A percentile compares a stretch with the other conserved stretches of the same genome.
These are phyloP conservation scores for Metarhizium rileyi DNA, from an alignment of 2,329 filamentous ascomycete genomes.

Conservation along the genomic window DNA sequence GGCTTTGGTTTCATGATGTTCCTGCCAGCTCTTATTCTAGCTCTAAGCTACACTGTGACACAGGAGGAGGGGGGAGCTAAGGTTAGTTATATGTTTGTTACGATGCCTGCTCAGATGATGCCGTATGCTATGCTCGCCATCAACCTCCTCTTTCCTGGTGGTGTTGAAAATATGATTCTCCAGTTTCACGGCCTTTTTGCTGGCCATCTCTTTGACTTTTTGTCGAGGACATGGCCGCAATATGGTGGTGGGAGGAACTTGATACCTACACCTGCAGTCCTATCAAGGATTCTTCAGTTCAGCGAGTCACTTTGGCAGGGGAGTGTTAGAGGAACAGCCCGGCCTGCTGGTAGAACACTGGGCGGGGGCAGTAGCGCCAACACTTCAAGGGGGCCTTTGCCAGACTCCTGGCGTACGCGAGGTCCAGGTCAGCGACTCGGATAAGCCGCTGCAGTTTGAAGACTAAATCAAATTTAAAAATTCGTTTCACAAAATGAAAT, in stretches of 20 bases:
- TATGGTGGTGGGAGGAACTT: slow-evolving; percentile 77
- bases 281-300: slow-evolving; percentile 56
- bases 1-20: slow-evolving; percentile 34
- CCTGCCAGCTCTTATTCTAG: slow-evolving; percentile 60
- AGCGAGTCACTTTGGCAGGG: slow-evolving; percentile 11
- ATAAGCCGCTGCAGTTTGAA: slow-evolving; percentile 15
- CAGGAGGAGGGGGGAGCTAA: slow-evolving; percentile 76
- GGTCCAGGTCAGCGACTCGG: slow-evolving; percentile 56
- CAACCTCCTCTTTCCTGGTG: slow-evolving; percentile 56
- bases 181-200: slow-evolving; percentile 74
- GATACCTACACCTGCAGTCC: slow-evolving; percentile 61
- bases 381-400: slow-evolving; percentile 39
- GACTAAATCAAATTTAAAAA: no score
- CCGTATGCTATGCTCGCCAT: slow-evolving; percentile 72
- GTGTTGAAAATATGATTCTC: slow-evolving; percentile 44
- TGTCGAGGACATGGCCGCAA: slow-evolving; percentile 78
- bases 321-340: slow-evolving; percentile 43
- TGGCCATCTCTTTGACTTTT: slow-evolving; percentile 83
- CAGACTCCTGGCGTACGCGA: slow-evolving; percentile 54
- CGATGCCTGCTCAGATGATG: slow-evolving; percentile 70
- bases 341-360: slow-evolving; percentile 24
- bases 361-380: slow-evolving; percentile 28
- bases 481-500: neutral
- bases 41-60: slow-evolving; percentile 72
- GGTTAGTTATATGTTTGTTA: slow-evolving; percentile 72